Conservation (phyloP, 2,329 filamentous ascomycete genomes). For the Monosporascus cannonballus region DNA sequence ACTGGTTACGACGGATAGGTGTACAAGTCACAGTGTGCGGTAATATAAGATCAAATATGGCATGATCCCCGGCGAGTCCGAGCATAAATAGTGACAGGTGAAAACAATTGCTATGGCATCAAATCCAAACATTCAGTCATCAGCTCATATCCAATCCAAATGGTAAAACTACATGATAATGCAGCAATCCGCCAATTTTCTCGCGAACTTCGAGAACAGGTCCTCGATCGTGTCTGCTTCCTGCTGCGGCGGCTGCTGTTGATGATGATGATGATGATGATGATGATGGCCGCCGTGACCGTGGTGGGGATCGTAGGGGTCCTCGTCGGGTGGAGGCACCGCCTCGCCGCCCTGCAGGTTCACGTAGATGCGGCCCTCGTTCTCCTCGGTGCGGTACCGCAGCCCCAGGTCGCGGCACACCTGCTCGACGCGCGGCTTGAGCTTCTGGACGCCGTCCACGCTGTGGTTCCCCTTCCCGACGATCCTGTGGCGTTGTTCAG, state of each 20-base stretch:
- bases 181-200: constrained; percentile 64
- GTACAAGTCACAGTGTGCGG: not conserved
- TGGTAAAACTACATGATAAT: constrained; percentile 59
- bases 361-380: constrained; percentile 83
- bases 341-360: constrained; percentile 72
- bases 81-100: no score
- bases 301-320: constrained; percentile 26
- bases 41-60: not conserved
- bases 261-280: constrained; percentile 34
- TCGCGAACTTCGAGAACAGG: constrained; percentile 52
- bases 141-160: not conserved
- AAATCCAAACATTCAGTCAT: not conserved
- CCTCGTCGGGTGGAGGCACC: constrained; percentile 41
- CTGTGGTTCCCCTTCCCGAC: constrained; percentile 94
- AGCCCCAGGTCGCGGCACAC: constrained; percentile 79
- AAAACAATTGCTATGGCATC: no score
- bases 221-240: constrained; percentile 55
- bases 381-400: constrained; percentile 76
- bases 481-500: constrained; percentile 44
- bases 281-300: constrained; percentile 32
- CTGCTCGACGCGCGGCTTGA: constrained; percentile 90
- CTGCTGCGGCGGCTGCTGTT: constrained; percentile 40
- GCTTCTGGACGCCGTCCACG: constrained; percentile 75
- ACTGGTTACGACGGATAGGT: not conserved
- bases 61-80: no score